phyloP scores from a whole-genome alignment of 164 flowering plant species.

The Vitis amurensis region DNA sequence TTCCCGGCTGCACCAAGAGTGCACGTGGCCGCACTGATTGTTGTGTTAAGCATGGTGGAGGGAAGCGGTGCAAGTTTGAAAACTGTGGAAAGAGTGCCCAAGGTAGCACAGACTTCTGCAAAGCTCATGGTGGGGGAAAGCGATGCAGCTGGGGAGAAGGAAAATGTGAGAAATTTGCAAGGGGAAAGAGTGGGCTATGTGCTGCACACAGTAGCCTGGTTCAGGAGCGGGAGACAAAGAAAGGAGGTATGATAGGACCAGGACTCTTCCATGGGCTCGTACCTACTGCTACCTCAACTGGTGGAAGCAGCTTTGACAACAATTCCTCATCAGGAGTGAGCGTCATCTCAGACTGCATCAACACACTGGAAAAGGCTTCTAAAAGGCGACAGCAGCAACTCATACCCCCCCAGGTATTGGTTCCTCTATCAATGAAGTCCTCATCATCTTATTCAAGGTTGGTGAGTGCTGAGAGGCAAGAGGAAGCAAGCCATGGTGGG shows the following conservation, averaged over 20 bases:
- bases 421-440: conserved; percentile 84
- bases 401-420: conserved; percentile 82
- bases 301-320: conserved; percentile 43
- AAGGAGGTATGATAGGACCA: conserved; percentile 55
- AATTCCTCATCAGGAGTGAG: conserved; percentile 56
- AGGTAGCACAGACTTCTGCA: conserved; percentile 94
- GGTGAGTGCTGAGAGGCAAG: conserved; percentile 24
- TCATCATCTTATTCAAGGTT: conserved; percentile 32
- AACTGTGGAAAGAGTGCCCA: conserved; percentile 89
- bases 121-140: conserved; percentile 95
- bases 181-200: conserved; percentile 84
- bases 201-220: conserved; percentile 72
- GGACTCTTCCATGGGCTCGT: conserved; percentile 77
- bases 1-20: conserved; percentile 82
- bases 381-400: conserved; percentile 37
- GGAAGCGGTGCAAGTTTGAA: conserved; percentile 68
- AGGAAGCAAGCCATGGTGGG: conserved; percentile 25
- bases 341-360: conserved; percentile 51
- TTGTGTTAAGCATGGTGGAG: conserved; percentile 92
- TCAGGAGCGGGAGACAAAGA: conserved; percentile 36
- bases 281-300: conserved; percentile 35
- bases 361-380: conserved; percentile 50
- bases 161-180: conserved; percentile 76
- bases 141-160: conserved; percentile 76
- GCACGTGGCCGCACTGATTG: conserved; percentile 88